phyloP scores from a whole-genome alignment of 2,329 filamentous ascomycete genomes.

The Botrytis squamosa region DNA sequence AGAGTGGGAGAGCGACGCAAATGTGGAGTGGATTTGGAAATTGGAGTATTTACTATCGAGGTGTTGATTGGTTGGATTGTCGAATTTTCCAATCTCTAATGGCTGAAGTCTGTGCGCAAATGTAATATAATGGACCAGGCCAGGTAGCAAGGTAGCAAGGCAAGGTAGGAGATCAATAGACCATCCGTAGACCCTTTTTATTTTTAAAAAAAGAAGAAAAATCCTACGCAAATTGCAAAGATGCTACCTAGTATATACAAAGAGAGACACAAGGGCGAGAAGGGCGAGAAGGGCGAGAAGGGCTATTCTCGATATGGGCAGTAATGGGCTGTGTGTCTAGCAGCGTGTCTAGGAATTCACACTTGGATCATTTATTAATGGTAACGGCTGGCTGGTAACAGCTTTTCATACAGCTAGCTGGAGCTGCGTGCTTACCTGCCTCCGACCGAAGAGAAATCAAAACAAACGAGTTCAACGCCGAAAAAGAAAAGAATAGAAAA shows the following conservation, averaged over 20 bases:
- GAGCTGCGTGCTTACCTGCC: not conserved
- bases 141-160: not conserved
- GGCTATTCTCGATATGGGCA: not conserved
- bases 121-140: not conserved
- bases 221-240: not conserved
- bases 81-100: not conserved
- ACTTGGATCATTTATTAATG: not conserved
- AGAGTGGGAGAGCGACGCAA: constrained; percentile 8
- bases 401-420: not conserved
- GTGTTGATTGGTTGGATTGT: not conserved
- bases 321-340: not conserved
- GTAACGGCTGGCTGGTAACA: not conserved
- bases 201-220: not conserved
- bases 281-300: not conserved
- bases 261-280: not conserved
- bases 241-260: not conserved
- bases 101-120: constrained; percentile 6
- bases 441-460: not conserved
- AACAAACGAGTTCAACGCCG: not conserved
- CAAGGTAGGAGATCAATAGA: not conserved
- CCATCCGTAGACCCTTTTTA: not conserved
- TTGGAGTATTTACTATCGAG: not conserved
- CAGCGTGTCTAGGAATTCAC: not conserved
- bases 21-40: not conserved
- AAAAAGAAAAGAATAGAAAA: not conserved